Conservation (phyloP, 2,329 filamentous ascomycete genomes). For the Sarocladium strictum region DNA sequence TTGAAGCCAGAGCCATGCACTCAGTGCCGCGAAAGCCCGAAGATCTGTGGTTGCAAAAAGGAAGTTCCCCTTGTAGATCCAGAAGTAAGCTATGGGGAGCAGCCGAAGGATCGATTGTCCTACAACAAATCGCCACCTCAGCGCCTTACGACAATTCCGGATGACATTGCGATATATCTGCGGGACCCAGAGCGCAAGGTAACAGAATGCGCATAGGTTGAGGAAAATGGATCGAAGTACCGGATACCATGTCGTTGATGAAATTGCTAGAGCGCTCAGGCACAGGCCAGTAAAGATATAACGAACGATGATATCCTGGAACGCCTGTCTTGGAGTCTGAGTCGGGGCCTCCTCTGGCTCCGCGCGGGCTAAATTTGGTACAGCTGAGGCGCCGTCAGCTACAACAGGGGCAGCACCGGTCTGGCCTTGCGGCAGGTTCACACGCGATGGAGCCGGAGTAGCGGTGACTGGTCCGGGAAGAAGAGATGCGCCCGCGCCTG, state of each 20-base stretch:
- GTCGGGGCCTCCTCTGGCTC: constrained; percentile 19
- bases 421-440: constrained; percentile 59
- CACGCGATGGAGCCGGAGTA: constrained; percentile 27
- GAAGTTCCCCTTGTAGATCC: constrained; percentile 70
- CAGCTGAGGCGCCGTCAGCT: constrained; percentile 28
- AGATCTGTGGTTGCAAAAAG: constrained; percentile 68
- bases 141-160: constrained; percentile 84
- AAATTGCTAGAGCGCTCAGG: constrained; percentile 52
- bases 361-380: constrained; percentile 18
- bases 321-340: constrained; percentile 28
- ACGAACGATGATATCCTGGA: constrained; percentile 51
- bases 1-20: constrained; percentile 83
- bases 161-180: constrained; percentile 88
- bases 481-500: constrained; percentile 17
- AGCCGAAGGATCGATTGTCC: constrained; percentile 77
- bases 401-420: constrained; percentile 51
- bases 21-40: constrained; percentile 52
- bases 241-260: constrained; percentile 56
- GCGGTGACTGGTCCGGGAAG: constrained; percentile 37
- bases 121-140: constrained; percentile 86
- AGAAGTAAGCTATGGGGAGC: constrained; percentile 80
- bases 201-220: constrained; percentile 62
- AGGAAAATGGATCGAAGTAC: constrained; percentile 49
- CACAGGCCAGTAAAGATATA: constrained; percentile 50
- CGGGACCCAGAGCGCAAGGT: constrained; percentile 86